Evolutionary conservation across 2,329 filamentous ascomycete species (phyloP).

Genomic region (Fusarium brevicatenulatum): DNA sequence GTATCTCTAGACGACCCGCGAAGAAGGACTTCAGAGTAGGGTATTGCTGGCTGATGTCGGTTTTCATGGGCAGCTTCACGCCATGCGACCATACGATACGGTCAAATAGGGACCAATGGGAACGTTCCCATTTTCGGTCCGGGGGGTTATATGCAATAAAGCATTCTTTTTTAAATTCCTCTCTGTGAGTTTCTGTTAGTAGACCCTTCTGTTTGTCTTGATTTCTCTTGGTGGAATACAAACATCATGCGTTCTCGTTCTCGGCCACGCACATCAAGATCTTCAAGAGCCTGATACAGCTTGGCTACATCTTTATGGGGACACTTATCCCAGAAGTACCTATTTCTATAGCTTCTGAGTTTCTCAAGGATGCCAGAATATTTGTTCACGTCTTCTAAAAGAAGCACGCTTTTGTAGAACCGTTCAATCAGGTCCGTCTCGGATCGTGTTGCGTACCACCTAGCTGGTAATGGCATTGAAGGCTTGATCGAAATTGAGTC

Average conservation of each 20-base stretch:
- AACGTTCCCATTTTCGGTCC: too few species aligned
- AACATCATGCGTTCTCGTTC: not conserved
- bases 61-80: not conserved
- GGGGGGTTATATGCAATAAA: too few species aligned
- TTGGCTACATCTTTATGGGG: too few species aligned
- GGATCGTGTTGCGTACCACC: not conserved
- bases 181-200: fast-evolving
- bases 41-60: not conserved
- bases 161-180: not conserved
- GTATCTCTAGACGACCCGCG: not conserved
- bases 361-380: not conserved
- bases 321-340: too few species aligned
- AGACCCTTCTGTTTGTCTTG: fast-evolving
- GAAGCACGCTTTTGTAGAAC: not conserved
- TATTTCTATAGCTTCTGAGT: not conserved
- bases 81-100: not conserved
- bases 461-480: not conserved
- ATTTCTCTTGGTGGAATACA: not conserved
- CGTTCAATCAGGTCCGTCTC: not conserved
- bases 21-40: fast-evolving
- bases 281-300: not conserved
- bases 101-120: too few species aligned
- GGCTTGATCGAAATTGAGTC: too few species aligned
- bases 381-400: not conserved
- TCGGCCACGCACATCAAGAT: not conserved